Conservation (phyloP, 1,284 basidiomycete genomes). For the Earliella scabrosa region DNA sequence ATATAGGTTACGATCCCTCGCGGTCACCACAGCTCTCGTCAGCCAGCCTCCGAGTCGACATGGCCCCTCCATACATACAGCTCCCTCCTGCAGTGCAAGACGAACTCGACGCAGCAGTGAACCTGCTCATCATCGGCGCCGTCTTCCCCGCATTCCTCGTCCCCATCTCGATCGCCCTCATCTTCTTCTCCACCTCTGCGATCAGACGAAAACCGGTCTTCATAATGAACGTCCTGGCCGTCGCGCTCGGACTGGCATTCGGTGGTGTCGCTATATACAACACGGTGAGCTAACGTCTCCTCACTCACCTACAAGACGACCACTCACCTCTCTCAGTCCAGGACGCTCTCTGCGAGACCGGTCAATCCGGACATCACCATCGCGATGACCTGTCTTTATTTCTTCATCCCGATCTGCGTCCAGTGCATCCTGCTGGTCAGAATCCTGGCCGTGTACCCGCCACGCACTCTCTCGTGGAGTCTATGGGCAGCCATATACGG, state of each 20-base stretch:
- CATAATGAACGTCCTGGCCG: constrained; percentile 27
- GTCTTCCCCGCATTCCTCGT: constrained; percentile 21
- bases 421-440: constrained; percentile 32
- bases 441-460: constrained; percentile 28
- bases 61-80: too few relatives aligned
- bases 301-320: too few relatives aligned
- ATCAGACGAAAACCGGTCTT: constrained; percentile 31
- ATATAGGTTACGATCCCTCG: too few relatives aligned
- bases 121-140: constrained; percentile 20
- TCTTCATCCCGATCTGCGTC: constrained; percentile 22
- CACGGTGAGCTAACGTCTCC: too few relatives aligned
- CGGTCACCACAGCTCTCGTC: too few relatives aligned
- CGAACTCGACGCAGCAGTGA: not conserved
- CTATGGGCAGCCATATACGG: constrained; percentile 4
- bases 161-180: constrained; percentile 26
- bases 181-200: constrained; percentile 27
- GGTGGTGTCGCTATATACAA: constrained; percentile 7
- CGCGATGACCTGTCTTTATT: constrained; percentile 2
- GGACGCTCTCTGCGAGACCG: not conserved
- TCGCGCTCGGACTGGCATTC: constrained; percentile 18
- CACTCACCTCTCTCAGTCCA: too few relatives aligned
- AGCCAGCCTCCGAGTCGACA: too few relatives aligned
- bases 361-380: not conserved
- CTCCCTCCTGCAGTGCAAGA: too few relatives aligned
- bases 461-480: not conserved